Evolutionary conservation across 371 early-diverging fungal species (phyloP).

Genomic region (Dentiscutata heterogama): DNA sequence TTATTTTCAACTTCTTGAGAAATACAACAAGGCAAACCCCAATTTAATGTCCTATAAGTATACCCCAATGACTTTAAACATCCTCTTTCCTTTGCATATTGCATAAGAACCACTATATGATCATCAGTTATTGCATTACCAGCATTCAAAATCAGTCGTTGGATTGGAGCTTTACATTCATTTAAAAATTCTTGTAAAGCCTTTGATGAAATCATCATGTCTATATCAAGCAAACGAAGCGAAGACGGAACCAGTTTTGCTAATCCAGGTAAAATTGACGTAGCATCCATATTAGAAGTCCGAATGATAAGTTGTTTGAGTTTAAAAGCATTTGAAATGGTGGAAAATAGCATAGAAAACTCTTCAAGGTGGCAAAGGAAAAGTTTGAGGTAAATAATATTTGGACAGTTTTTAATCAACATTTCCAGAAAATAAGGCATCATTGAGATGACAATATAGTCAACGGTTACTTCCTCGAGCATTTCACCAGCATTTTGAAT

Average conservation of each 20-base stretch:
- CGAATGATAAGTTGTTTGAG: not conserved
- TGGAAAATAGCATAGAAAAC: not conserved
- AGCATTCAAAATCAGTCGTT: not conserved
- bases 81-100: not conserved
- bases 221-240: not conserved
- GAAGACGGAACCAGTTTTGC: not conserved
- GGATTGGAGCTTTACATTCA: not conserved
- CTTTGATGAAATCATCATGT: not conserved
- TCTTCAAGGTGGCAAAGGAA: not conserved
- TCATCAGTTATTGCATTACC: not conserved
- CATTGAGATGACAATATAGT: not conserved
- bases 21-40: not conserved
- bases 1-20: not conserved
- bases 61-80: not conserved
- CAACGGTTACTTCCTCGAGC: not conserved
- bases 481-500: not conserved
- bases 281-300: not conserved
- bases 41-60: constrained; percentile 7
- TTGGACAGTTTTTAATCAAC: not conserved
- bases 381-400: not conserved
- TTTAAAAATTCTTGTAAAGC: not conserved
- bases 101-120: not conserved
- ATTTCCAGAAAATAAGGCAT: not conserved
- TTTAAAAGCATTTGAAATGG: not conserved
- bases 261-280: not conserved